Base-by-base conservation (phyloP, 768 basidiomycete genomes). In the Rhodotorula diobovata region DNA sequence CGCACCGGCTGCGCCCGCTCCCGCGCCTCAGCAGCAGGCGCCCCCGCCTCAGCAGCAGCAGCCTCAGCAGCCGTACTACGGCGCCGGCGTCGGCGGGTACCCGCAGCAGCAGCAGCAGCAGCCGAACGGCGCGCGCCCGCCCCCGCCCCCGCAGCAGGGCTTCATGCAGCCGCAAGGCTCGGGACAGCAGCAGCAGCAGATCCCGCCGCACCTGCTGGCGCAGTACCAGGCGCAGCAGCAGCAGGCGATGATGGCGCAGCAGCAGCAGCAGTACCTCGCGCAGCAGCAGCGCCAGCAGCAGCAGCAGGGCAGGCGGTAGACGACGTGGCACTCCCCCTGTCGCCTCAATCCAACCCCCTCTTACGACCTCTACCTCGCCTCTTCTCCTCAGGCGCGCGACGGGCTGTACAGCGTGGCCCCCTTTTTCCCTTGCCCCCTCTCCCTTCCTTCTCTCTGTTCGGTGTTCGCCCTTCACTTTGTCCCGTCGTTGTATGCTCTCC, bases 151-250 rank as follows among this genome's bases (percentile, higher is more conserved):
- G 43, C 64, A 67, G 35, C 72, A 74, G 55, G n/a, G 43, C 43
- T 45, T 18, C 59, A 20, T 11, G 30, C 43, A 20, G 32, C 35
- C 61, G 32, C 59, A 28, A 18, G 12, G n/a, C 16, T 56, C 55
- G 7, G 55, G 46, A 4, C 59, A 60, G 41, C 68, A 63, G 32
- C 68, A 63, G 56, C 73, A 69, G 60, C 68, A 72, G 54, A 56
- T 66, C 39, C 71, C 67, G 45, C 71, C 63, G 23, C 71, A 65
- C 50, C 45, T 63, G 37, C 21, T 59, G 14, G 59, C 60, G 41
- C 71, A 68, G 58, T 64, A 72, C 64, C 66, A 61, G n/a, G 73
- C 76, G 37, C 75, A 77, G 51, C 75, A 77, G 51, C 71, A 70
- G 58, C 76, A 68, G 46, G 64, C 55, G 35, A 68, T 68, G 50